phyloP scores from a whole-genome alignment of 495 filamentous ascomycete genomes.

The Schizothecium vesticola region DNA sequence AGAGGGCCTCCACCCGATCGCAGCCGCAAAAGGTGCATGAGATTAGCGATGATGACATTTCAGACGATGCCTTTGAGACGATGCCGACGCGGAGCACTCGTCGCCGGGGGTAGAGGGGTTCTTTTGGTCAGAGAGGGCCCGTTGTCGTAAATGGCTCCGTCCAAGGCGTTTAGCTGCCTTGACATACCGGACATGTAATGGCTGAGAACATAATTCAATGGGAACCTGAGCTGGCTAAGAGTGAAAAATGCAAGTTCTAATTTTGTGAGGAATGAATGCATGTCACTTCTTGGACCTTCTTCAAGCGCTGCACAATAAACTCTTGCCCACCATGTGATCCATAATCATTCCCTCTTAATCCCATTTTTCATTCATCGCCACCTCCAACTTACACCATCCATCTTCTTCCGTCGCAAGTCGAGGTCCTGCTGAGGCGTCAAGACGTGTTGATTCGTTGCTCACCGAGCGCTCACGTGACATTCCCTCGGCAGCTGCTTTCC shows the following conservation, averaged over 20 bases:
- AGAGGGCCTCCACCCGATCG: slow-evolving; percentile 8
- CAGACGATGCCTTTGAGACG: slow-evolving; percentile 75
- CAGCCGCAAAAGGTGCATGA: slow-evolving; percentile 52
- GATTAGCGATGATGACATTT: slow-evolving; percentile 72
- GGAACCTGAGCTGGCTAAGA: background rate
- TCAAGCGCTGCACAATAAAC: background rate
- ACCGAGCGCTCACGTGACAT: background rate
- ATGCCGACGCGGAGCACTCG: slow-evolving; percentile 34
- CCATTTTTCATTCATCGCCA: too few relatives aligned
- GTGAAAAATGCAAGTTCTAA: background rate
- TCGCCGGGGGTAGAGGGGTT: background rate
- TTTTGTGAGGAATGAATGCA: background rate
- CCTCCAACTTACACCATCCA: background rate
- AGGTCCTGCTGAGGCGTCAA: background rate
- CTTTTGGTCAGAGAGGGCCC: background rate
- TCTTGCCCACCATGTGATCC: background rate
- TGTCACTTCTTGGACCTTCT: background rate
- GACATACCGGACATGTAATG: background rate
- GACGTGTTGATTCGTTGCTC: background rate
- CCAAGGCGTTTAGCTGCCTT: background rate
- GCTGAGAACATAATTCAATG: background rate
- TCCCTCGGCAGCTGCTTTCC: background rate
- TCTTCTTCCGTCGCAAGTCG: background rate
- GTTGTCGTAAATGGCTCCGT: background rate
- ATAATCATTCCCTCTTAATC: background rate